phyloP scores from a whole-genome alignment of 495 filamentous ascomycete genomes.

The Podospora pseudopauciseta region DNA sequence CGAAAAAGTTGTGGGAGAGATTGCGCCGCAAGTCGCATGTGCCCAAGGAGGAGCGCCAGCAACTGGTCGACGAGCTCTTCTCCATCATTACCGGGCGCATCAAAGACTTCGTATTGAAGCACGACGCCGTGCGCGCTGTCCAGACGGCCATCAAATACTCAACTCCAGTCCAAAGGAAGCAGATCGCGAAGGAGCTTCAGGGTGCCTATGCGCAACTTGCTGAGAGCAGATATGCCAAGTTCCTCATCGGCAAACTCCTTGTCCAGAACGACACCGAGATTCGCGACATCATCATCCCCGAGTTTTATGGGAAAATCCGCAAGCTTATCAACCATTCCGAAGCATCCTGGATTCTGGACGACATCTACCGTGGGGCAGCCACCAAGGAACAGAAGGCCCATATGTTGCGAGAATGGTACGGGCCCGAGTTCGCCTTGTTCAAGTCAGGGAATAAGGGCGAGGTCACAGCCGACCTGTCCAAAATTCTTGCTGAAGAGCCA shows the following conservation, averaged over 20 bases:
- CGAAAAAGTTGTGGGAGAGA: slow-evolving; percentile 96
- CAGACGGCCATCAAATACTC: slow-evolving; percentile 97
- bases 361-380: slow-evolving; percentile 84
- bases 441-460: slow-evolving; percentile 51
- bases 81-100: slow-evolving; percentile 83
- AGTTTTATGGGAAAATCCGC: slow-evolving; percentile 90
- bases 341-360: slow-evolving; percentile 94
- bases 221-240: slow-evolving; percentile 94
- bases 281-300: slow-evolving; percentile 79
- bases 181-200: slow-evolving; percentile 82
- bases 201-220: slow-evolving; percentile 80
- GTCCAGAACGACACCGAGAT: slow-evolving; percentile 83
- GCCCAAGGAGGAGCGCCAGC: slow-evolving; percentile 75
- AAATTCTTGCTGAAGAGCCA: slow-evolving; percentile 69
- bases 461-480: slow-evolving; percentile 54
- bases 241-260: slow-evolving; percentile 89
- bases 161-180: slow-evolving; percentile 72
- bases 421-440: slow-evolving; percentile 86
- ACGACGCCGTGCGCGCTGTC: slow-evolving; percentile 90
- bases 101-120: slow-evolving; percentile 96
- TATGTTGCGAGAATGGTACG: slow-evolving; percentile 94
- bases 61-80: slow-evolving; percentile 83
- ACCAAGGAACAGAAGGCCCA: slow-evolving; percentile 74
- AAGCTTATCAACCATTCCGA: slow-evolving; percentile 94
- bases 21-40: slow-evolving; percentile 89